phyloP scores from a whole-genome alignment of 768 basidiomycete genomes.

The Podaxis sp. region DNA sequence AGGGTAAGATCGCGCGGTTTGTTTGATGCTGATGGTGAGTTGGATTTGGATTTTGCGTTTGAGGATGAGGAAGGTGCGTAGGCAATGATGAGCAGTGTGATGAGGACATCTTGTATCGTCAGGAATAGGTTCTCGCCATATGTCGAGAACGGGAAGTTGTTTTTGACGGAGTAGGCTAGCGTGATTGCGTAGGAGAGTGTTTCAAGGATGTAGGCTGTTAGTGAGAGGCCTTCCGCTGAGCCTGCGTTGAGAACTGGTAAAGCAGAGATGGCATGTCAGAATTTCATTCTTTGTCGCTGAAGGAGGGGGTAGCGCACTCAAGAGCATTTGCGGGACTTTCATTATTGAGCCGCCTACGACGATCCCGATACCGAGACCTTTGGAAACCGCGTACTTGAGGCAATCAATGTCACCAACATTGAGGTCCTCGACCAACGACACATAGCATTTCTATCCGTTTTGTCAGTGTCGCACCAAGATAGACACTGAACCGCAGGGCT shows the following conservation, averaged over 20 bases:
- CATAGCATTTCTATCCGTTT: conserved; percentile 74
- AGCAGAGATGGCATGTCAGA: conserved; percentile 5
- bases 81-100: conserved; percentile 82
- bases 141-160: conserved; percentile 90
- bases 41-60: conserved; percentile 2
- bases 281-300: too few species aligned
- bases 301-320: conserved; percentile 48
- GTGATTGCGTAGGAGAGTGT: conserved; percentile 89
- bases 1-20: conserved; percentile 30
- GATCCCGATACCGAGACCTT: conserved; percentile 88
- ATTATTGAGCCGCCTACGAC: conserved; percentile 91
- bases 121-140: conserved; percentile 98
- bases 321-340: conserved; percentile 91
- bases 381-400: conserved; percentile 88
- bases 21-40: conserved; percentile 15
- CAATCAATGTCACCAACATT: conserved; percentile 74
- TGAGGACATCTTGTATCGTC: conserved; percentile 80
- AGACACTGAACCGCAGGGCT: background rate
- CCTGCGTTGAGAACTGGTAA: conserved; percentile 58
- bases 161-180: conserved; percentile 79
- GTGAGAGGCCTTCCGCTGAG: conserved; percentile 84
- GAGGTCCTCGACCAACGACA: conserved; percentile 82
- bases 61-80: conserved; percentile 36
- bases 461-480: background rate
- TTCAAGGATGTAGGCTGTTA: conserved; percentile 86